These are phyloP conservation scores for Penicillium bovifimosum DNA, from an alignment of 495 filamentous ascomycete genomes.

Conservation along the genomic window DNA sequence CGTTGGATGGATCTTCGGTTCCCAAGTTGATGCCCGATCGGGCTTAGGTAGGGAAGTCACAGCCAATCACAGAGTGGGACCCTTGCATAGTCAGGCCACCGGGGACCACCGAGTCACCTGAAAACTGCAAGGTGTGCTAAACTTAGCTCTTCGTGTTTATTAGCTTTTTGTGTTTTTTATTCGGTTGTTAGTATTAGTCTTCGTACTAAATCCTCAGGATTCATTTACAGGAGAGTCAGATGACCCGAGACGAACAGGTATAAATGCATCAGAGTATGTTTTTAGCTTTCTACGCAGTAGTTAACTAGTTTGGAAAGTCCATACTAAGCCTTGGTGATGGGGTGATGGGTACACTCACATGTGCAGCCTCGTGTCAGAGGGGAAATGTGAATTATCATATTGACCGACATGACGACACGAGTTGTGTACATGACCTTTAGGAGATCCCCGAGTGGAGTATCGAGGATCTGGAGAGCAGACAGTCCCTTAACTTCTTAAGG, in stretches of 20 bases:
- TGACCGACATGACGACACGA: conserved; percentile 9
- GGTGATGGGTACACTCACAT: neutral
- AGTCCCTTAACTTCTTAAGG: too few species aligned
- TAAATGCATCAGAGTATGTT: neutral
- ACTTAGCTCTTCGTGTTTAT: conserved; percentile 26
- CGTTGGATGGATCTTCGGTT: conserved; percentile 9
- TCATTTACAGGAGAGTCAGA: neutral
- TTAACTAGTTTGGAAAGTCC: too few species aligned
- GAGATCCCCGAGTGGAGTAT: conserved; percentile 3
- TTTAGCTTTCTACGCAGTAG: neutral
- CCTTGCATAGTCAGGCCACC: conserved; percentile 34
- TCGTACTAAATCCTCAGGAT: too few species aligned
- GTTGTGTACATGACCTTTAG: neutral
- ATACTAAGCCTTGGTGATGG: neutral
- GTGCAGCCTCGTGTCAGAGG: conserved; percentile 3
- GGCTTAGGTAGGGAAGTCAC: conserved; percentile 5
- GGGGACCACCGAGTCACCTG: conserved; percentile 28
- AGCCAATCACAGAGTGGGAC: conserved; percentile 19
- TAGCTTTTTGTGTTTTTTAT: neutral
- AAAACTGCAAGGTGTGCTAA: conserved; percentile 39
- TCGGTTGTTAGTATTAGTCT: too few species aligned
- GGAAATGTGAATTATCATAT: conserved; percentile 2
- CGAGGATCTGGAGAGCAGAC: neutral
- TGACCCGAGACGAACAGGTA: neutral
- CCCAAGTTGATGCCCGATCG: conserved; percentile 4